These are phyloP conservation scores for Leptosphaerulina australis DNA, from an alignment of 2,329 filamentous ascomycete species.

Conservation along the genomic window DNA sequence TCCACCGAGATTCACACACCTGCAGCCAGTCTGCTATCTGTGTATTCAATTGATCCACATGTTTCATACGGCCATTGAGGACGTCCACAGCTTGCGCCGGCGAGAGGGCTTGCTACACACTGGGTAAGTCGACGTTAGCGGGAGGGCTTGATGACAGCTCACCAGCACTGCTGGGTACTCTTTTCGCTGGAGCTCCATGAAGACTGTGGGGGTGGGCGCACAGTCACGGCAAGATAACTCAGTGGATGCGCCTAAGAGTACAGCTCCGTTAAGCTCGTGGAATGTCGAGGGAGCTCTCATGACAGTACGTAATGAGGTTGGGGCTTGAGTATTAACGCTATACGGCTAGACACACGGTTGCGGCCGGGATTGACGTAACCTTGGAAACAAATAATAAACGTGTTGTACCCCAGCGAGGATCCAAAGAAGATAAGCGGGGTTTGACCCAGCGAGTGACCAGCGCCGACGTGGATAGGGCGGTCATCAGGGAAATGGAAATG, in stretches of 20 bases:
- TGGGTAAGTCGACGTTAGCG: constrained; percentile 38
- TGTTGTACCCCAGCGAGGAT: constrained; percentile 16
- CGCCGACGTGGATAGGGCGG: constrained; percentile 5
- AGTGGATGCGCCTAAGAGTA: constrained; percentile 13
- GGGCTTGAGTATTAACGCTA: too few relatives aligned
- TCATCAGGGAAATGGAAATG: constrained; percentile 4
- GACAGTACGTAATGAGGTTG: constrained; percentile 18
- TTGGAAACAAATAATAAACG: constrained; percentile 4
- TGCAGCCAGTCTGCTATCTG: constrained; percentile 97
- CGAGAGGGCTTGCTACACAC: constrained; percentile 73
- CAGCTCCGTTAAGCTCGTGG: constrained; percentile 30
- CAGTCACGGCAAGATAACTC: constrained; percentile 27
- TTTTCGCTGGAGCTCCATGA: constrained; percentile 73
- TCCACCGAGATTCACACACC: constrained; percentile 61
- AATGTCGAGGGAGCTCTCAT: constrained; percentile 37
- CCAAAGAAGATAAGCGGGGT: constrained; percentile 5
- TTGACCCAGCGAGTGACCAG: constrained; percentile 1
- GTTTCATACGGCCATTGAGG: constrained; percentile 84
- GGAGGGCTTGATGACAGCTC: constrained; percentile 42
- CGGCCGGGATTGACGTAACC: constrained; percentile 30
- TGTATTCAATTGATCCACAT: constrained; percentile 82
- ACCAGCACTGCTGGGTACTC: constrained; percentile 97
- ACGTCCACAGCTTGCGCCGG: constrained; percentile 80
- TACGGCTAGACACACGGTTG: too few relatives aligned
- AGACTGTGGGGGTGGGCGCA: constrained; percentile 32